Conservation (phyloP, 176 grass and related monocot genomes). For the Urochloa ruziziensis region DNA sequence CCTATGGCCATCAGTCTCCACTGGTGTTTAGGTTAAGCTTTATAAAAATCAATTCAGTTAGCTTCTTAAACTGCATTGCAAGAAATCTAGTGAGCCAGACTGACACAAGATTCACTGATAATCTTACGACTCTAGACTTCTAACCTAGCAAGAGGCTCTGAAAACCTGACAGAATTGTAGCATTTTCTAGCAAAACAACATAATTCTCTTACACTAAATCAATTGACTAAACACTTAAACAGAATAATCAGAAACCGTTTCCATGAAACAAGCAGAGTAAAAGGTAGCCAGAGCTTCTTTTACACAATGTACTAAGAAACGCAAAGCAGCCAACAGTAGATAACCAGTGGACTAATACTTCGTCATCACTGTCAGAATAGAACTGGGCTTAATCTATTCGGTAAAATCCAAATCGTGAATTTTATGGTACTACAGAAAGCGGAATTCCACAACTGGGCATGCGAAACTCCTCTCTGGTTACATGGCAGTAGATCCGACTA, state of each 20-base stretch:
- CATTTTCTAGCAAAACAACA: background rate
- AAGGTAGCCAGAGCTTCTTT: background rate
- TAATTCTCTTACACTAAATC: background rate
- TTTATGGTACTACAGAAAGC: background rate
- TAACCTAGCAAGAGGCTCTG: background rate
- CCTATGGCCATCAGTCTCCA: background rate
- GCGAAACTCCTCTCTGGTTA: background rate
- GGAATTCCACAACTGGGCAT: background rate
- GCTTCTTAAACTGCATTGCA: background rate
- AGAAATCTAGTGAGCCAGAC: background rate
- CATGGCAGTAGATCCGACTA: background rate
- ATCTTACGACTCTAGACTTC: background rate
- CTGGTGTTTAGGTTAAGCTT: background rate
- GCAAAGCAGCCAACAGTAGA: background rate
- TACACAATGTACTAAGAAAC: background rate
- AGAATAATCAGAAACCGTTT: background rate
- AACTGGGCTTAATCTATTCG: background rate
- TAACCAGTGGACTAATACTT: background rate
- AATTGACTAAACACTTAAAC: constrained; percentile 19
- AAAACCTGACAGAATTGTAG: background rate
- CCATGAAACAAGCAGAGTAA: background rate
- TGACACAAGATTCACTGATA: background rate
- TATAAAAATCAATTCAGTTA: constrained; percentile 2
- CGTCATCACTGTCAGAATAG: background rate
- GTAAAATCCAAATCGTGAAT: background rate